A percentile compares a stretch with the other conserved stretches of the same genome.
Evolutionary conservation across 2,329 filamentous ascomycete genomes (phyloP).

Genomic region (Neonectria magnoliae): DNA sequence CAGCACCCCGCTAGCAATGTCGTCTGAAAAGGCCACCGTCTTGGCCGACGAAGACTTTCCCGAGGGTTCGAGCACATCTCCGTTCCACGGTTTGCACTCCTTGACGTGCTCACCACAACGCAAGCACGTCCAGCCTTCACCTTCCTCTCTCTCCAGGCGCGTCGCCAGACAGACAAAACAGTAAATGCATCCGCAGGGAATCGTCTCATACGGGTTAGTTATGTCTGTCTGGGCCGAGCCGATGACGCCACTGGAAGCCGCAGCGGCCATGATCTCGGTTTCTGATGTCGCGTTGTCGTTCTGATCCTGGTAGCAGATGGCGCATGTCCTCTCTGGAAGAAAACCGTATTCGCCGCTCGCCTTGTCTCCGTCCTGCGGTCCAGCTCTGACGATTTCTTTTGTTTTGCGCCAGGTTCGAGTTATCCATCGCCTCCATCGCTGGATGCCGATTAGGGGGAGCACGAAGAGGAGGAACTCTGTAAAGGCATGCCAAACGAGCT

Average conservation of each 20-base stretch:
- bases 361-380: conserved; percentile 57
- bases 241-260: conserved; percentile 78
- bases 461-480: conserved; percentile 98
- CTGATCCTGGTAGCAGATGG: conserved; percentile 96
- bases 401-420: conserved; percentile 85
- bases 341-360: conserved; percentile 81
- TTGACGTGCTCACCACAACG: conserved; percentile 86
- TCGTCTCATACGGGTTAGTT: conserved; percentile 93
- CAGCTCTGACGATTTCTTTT: conserved; percentile 69
- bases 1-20: conserved; percentile 52
- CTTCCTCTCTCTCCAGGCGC: conserved; percentile 89
- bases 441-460: conserved; percentile 94
- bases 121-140: conserved; percentile 92
- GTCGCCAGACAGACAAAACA: conserved; percentile 97
- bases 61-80: conserved; percentile 79
- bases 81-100: conserved; percentile 90
- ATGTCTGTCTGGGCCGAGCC: conserved; percentile 92
- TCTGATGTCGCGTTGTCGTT: conserved; percentile 78
- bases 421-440: conserved; percentile 92
- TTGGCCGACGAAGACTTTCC: conserved; percentile 58
- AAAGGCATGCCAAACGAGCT: conserved; percentile 99
- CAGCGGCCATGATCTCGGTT: conserved; percentile 77
- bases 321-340: conserved; percentile 91
- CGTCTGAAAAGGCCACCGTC: conserved; percentile 71
- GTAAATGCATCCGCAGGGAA: conserved; percentile 91